A percentile compares a stretch with the other conserved stretches of the same genome.
Evolutionary conservation across 2,329 filamentous ascomycete species (phyloP).

Genomic region (Diaporthe sp.): DNA sequence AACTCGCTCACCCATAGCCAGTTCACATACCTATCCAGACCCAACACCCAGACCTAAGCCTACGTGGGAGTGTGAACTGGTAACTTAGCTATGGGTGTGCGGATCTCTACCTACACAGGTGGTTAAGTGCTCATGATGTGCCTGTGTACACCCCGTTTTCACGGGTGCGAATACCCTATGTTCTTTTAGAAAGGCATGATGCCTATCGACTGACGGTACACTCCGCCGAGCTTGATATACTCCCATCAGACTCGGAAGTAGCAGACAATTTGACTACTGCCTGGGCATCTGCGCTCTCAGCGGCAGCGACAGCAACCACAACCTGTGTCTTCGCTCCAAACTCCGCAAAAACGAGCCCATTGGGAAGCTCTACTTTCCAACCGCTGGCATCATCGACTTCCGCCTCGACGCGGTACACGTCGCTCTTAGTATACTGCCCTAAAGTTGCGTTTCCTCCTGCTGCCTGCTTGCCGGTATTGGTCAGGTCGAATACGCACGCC

Average conservation of each 20-base stretch:
- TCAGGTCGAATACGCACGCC: slow-evolving; percentile 60
- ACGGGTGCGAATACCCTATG: no score
- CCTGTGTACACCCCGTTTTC: no score
- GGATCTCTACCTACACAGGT: no score
- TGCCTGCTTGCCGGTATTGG: slow-evolving; percentile 57
- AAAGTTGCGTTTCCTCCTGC: slow-evolving; percentile 51
- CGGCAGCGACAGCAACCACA: slow-evolving; percentile 57
- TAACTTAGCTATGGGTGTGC: no score
- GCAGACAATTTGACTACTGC: slow-evolving; percentile 57
- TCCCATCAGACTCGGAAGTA: slow-evolving; percentile 59
- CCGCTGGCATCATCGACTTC: slow-evolving; percentile 50
- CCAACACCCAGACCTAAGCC: no score
- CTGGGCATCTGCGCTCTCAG: slow-evolving; percentile 46
- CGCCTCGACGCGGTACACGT: background rate
- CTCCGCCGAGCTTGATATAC: slow-evolving; percentile 45
- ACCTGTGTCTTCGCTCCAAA: slow-evolving; percentile 55
- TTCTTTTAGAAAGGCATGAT: background rate
- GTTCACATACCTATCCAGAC: no score
- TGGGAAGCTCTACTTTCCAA: slow-evolving; percentile 59
- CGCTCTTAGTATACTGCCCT: slow-evolving; percentile 40
- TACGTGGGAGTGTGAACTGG: no score
- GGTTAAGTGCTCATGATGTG: no score
- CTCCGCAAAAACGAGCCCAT: slow-evolving; percentile 54
- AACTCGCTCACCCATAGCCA: no score
- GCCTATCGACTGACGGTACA: slow-evolving; percentile 46